Percentiles rank a stretch among this genome's conserved stretches.
Evolutionary conservation across 78 protist species (phyloP).

Genomic region (Dictyostelium citrinum): DNA sequence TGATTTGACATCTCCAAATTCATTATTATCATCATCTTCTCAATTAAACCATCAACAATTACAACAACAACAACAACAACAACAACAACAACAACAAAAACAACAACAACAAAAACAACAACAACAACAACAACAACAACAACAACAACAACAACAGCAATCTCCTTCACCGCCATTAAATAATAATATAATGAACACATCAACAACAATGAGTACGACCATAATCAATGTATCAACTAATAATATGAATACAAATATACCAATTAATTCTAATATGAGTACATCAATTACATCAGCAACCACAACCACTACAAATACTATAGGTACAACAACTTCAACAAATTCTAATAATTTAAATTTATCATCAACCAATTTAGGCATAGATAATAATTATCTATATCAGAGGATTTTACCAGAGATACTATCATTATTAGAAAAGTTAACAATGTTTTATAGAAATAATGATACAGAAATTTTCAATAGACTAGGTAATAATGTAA

Average conservation of each 20-base stretch:
- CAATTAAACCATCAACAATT: background rate
- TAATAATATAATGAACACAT: background rate
- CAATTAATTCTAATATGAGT: background rate
- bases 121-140: background rate
- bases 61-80: background rate
- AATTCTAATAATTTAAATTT: background rate
- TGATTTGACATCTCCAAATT: background rate
- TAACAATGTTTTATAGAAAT: background rate
- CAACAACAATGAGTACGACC: background rate
- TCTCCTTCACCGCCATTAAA: background rate
- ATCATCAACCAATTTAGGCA: background rate
- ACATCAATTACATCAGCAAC: background rate
- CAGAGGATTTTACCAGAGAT: constrained; percentile 20
- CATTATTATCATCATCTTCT: background rate
- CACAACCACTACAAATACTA: background rate
- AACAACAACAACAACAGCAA: background rate
- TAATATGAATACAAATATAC: background rate
- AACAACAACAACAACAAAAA: background rate
- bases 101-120: too few relatives aligned
- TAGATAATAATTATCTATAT: background rate
- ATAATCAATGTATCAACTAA: background rate
- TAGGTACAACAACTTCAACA: background rate
- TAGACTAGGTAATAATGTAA: constrained; percentile 47
- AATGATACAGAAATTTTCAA: constrained; percentile 30
- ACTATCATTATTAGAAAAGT: background rate